Conservation (phyloP, 2,329 filamentous ascomycete species). For the Phialemoniopsis sp. region DNA sequence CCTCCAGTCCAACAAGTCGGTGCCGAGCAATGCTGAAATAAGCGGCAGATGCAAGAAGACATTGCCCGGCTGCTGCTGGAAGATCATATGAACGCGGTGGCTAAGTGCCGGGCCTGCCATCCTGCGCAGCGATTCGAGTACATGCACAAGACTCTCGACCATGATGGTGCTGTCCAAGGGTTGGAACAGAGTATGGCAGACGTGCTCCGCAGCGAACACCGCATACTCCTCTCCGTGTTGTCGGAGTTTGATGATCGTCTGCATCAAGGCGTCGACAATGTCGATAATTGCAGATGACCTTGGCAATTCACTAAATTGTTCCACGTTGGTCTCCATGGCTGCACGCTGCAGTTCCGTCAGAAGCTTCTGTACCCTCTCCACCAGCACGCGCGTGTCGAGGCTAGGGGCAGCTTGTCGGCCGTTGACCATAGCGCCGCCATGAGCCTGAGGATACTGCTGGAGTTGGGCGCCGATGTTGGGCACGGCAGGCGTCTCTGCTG, state of each 20-base stretch:
- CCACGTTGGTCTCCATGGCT: constrained; percentile 48
- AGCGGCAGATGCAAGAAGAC: constrained; percentile 54
- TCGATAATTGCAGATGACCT: constrained; percentile 57
- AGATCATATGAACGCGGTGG: constrained; percentile 50
- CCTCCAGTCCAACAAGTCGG: constrained; percentile 59
- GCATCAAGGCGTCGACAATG: constrained; percentile 56
- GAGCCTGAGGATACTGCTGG: constrained; percentile 51
- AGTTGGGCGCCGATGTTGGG: constrained; percentile 49
- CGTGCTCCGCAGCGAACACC: constrained; percentile 55
- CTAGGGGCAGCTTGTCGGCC: constrained; percentile 41
- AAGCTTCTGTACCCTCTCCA: constrained; percentile 54
- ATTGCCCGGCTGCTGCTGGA: constrained; percentile 52
- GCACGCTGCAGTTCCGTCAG: constrained; percentile 53
- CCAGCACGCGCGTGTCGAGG: constrained; percentile 47
- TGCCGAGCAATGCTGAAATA: constrained; percentile 52
- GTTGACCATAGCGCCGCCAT: constrained; percentile 36
- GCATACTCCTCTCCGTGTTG: constrained; percentile 58
- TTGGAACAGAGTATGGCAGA: constrained; percentile 52
- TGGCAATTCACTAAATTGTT: constrained; percentile 57
- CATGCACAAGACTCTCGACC: constrained; percentile 58
- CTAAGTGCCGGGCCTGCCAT: constrained; percentile 52
- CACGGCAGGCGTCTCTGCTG: constrained; percentile 54
- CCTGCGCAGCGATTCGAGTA: constrained; percentile 56
- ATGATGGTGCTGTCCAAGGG: constrained; percentile 48
- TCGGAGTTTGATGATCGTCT: constrained; percentile 59